Conservation (phyloP, 495 filamentous ascomycete species). For the Aspergillus affinis region DNA sequence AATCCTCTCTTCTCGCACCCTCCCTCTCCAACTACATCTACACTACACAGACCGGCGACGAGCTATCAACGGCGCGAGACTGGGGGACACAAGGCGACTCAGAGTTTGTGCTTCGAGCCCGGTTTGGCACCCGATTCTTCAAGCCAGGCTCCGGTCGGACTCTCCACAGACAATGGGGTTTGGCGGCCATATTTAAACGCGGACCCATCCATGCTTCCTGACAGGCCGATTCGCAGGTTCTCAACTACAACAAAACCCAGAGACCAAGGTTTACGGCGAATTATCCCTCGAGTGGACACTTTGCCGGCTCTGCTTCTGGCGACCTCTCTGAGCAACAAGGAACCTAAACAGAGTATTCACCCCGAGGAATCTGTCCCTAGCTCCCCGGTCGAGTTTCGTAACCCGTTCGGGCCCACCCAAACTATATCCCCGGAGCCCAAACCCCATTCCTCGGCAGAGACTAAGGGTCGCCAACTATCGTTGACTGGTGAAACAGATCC, state of each 20-base stretch:
- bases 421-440: conserved; percentile 6
- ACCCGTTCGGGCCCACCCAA: conserved; percentile 32
- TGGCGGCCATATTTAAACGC: conserved; percentile 52
- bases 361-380: conserved; percentile 6
- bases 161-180: conserved; percentile 18
- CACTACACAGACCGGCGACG: conserved; percentile 73
- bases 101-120: conserved; percentile 33
- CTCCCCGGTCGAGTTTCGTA: conserved; percentile 33
- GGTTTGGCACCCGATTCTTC: conserved; percentile 18
- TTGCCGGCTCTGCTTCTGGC: conserved; percentile 43
- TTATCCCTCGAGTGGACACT: conserved; percentile 24
- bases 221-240: conserved; percentile 35
- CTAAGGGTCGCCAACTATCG: conserved; percentile 20
- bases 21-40: conserved; percentile 53
- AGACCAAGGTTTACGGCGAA: conserved; percentile 27
- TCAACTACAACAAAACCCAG: conserved; percentile 29
- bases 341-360: conserved; percentile 7
- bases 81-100: conserved; percentile 49
- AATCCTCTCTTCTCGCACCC: conserved; percentile 28
- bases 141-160: conserved; percentile 19
- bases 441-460: conserved; percentile 9
- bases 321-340: conserved; percentile 31
- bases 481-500: conserved; percentile 30
- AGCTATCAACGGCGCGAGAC: conserved; percentile 83
- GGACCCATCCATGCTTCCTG: conserved; percentile 32